Evolutionary conservation across 441 rosid genomes (phyloP).

Genomic region (Pelargonium cotyledonis): DNA sequence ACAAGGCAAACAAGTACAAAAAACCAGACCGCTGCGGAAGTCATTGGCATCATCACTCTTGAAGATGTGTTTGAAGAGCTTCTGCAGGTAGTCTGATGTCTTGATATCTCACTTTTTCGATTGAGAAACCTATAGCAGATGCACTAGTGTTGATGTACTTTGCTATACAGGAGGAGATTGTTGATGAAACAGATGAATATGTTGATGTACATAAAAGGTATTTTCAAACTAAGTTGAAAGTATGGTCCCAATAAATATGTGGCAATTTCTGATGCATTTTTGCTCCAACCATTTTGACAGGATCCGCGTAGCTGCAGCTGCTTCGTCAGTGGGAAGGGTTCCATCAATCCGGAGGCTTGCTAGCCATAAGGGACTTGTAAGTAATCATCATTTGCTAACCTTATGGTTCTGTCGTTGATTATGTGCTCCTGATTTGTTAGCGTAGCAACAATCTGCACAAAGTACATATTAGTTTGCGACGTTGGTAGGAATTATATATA

Average conservation of each 20-base stretch:
- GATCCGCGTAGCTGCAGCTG: slow-evolving; percentile 98
- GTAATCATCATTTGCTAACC: slow-evolving; percentile 20
- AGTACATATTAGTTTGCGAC: too few relatives aligned
- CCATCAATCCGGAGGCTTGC: slow-evolving; percentile 76
- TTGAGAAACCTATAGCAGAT: slow-evolving; percentile 12
- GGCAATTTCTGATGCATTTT: not conserved
- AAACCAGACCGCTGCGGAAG: slow-evolving; percentile 49
- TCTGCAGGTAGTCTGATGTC: slow-evolving; percentile 43
- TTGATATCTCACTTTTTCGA: not conserved
- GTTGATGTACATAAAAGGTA: slow-evolving; percentile 97
- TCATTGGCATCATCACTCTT: slow-evolving; percentile 86
- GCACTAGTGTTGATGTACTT: slow-evolving; percentile 8
- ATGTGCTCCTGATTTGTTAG: not conserved
- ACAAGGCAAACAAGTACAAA: slow-evolving; percentile 20
- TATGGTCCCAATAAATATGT: not conserved
- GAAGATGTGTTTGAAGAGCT: slow-evolving; percentile 98
- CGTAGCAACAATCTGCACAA: not conserved
- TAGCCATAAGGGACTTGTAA: slow-evolving; percentile 63
- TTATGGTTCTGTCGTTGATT: not conserved
- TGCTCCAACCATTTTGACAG: slow-evolving; percentile 31
- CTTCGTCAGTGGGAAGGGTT: slow-evolving; percentile 81
- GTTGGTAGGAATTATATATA: too few relatives aligned
- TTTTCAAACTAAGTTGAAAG: not conserved
- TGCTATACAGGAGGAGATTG: slow-evolving; percentile 76
- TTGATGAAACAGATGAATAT: slow-evolving; percentile 96